Conservation (phyloP, 1,284 basidiomycete species). For the Chiua sp. region DNA sequence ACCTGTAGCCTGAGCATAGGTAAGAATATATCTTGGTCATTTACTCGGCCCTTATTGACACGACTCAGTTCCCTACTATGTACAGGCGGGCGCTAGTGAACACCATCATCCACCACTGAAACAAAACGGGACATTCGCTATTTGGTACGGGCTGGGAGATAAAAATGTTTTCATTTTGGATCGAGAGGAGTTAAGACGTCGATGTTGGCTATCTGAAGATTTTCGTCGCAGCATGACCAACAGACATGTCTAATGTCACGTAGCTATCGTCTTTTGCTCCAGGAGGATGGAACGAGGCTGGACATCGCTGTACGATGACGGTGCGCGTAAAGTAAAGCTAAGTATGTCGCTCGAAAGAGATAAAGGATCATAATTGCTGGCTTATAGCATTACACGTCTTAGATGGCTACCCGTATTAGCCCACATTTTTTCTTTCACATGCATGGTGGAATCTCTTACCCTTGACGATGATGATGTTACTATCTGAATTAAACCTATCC, state of each 20-base stretch:
- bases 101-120: conserved; percentile 14
- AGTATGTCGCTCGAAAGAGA: too few species aligned
- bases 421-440: too few species aligned
- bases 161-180: conserved; percentile 2
- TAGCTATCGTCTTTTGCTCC: conserved; percentile 8
- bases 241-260: conserved; percentile 18
- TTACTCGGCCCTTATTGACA: not conserved
- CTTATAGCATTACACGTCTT: too few species aligned
- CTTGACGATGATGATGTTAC: too few species aligned
- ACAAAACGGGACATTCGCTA: conserved; percentile 5
- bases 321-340: too few species aligned
- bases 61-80: conserved; percentile 17
- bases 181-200: conserved; percentile 14
- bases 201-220: conserved; percentile 30
- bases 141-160: conserved; percentile 27
- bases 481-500: too few species aligned
- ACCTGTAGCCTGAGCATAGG: conserved; percentile 21
- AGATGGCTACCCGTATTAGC: too few species aligned
- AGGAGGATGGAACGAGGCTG: too few species aligned
- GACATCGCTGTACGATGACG: too few species aligned
- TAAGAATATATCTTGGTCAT: not conserved
- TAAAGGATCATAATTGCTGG: too few species aligned
- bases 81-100: conserved; percentile 2
- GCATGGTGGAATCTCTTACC: too few species aligned
- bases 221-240: conserved; percentile 20